Evolutionary conservation across 2,329 filamentous ascomycete genomes (phyloP), one percentile per base, ranked within the genome.

Genomic region (Penicillium corylophilum): DNA sequence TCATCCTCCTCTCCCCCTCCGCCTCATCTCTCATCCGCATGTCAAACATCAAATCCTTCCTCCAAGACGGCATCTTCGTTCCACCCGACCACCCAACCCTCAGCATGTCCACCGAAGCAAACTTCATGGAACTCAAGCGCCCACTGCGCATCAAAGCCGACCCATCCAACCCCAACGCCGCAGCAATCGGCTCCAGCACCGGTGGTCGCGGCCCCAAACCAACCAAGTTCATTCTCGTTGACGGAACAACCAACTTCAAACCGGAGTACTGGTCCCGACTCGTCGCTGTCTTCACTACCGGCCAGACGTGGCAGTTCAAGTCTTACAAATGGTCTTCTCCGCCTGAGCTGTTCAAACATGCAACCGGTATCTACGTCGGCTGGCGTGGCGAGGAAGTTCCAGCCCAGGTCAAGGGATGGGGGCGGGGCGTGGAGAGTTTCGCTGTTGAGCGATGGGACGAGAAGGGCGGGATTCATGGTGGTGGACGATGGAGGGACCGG

Each of bases 271-370:
- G 94, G 94, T 87, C 87, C 65, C 86, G 92, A 46, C 88, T 99
- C 6, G 94, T 96, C 1, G 94, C 89, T 12, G 92, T 99, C 51
- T 97, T 99, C 75, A 99, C 94, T 0, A 99, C 94, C 0, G 94
- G 94, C 29, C 94, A 99, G 76, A 86, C 88, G 9, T 99, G 94
- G 94, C 94, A 99, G 74, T 99, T 99, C 77, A 96, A 96, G 76
- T 89, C 85, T 61, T 99, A 99, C 82, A 96, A 95, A 74, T 99
- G 94, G 90, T 87, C 87, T 61, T 87, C 88, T 50, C 89, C 94
- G 0, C 82, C 85, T 13, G 94, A 97, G 67, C 79, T 99, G 44
- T 99, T 99, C 77, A 84, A 85, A 60, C 89, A 96, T 66, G 89
- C 90, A 2, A 79, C 90, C 13, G 94, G 94, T 50, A 78, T 99